Conservation (phyloP, 23 red algal species). For the Chondrus crispus region DNA sequence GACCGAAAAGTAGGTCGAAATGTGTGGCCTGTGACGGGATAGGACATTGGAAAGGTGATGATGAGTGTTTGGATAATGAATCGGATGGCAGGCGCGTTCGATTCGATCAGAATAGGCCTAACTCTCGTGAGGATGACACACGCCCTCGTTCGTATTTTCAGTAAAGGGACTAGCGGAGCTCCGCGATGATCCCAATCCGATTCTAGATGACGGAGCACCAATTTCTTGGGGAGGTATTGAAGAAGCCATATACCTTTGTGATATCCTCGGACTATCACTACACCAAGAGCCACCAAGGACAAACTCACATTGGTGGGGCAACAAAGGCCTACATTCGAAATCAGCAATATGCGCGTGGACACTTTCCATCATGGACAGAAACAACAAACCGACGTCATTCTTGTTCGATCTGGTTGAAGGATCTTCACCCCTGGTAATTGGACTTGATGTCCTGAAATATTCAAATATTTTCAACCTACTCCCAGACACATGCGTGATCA, state of each 20-base stretch:
- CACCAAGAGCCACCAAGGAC: neutral
- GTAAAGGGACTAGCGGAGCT: neutral
- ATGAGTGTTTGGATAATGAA: no score
- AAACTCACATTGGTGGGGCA: neutral
- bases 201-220: slow-evolving; percentile 26
- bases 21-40: no score
- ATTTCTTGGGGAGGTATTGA: neutral
- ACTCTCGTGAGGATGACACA: no score
- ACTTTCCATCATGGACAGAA: neutral
- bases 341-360: neutral
- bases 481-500: neutral
- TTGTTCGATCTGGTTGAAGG: slow-evolving; percentile 3
- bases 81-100: no score
- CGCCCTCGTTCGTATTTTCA: slow-evolving; percentile 11
- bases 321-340: neutral
- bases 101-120: no score
- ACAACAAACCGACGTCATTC: neutral
- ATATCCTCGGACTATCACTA: neutral
- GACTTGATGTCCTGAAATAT: neutral
- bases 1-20: no score
- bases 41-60: no score
- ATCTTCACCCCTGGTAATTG: neutral
- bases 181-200: neutral
- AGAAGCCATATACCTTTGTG: slow-evolving; percentile 5
- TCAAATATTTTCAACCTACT: neutral